Evolutionary conservation across 73 alveolate genomes (phyloP).

Genomic region (Halteria grandinella): DNA sequence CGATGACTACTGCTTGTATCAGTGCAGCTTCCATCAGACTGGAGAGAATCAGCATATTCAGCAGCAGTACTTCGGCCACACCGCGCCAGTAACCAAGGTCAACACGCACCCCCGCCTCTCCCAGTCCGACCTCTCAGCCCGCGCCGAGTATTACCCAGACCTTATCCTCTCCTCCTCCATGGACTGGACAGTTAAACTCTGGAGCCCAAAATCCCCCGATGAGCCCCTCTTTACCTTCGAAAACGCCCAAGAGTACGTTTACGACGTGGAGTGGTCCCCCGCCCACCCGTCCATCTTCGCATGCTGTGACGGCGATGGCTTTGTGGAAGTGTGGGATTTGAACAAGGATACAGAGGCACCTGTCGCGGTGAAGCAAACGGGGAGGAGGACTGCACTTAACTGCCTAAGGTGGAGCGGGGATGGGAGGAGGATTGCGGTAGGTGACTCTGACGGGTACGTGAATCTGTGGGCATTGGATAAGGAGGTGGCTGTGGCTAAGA

Average conservation of each 20-base stretch:
- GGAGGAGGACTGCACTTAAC: conserved; percentile 81
- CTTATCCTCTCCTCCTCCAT: conserved; percentile 84
- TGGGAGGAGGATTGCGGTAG: conserved; percentile 92
- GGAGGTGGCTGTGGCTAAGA: conserved; percentile 54
- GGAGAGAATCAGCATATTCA: conserved; percentile 50
- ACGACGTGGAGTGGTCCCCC: conserved; percentile 93
- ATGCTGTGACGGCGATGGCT: conserved; percentile 93
- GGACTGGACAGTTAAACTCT: conserved; percentile 94
- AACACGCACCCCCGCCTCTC: conserved; percentile 79
- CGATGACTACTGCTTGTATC: conserved; percentile 88
- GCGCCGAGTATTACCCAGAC: conserved; percentile 69
- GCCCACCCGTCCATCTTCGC: conserved; percentile 89
- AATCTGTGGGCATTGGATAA: conserved; percentile 62
- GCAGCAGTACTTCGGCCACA: conserved; percentile 69
- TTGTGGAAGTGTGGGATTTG: conserved; percentile 92
- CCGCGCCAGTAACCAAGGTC: conserved; percentile 83
- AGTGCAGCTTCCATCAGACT: conserved; percentile 52
- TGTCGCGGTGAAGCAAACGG: conserved; percentile 69
- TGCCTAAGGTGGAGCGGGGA: conserved; percentile 88
- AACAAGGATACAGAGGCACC: conserved; percentile 89
- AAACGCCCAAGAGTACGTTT: conserved; percentile 87
- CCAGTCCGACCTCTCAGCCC: conserved; percentile 51
- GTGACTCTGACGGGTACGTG: conserved; percentile 85
- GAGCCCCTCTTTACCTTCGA: conserved; percentile 82
- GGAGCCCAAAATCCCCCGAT: conserved; percentile 82